Evolutionary conservation across 1,139 yeast species (phyloP), one percentile per base, ranked within the genome.

Genomic region (Blastobotrys ciferrii): DNA sequence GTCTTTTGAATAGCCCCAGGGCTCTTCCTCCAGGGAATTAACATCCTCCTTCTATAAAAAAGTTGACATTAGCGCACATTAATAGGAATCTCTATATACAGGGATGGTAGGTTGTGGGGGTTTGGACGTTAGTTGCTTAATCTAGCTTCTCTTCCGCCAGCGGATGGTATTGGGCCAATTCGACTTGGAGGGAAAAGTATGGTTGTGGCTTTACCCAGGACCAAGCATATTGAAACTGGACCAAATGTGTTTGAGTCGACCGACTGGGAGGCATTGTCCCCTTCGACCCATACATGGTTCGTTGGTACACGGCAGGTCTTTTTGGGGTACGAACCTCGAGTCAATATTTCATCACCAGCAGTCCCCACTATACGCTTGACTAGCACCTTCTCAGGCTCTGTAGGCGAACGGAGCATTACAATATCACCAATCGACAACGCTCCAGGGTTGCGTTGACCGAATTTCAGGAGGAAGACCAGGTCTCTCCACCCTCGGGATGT

Each of bases 241-340:
- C 97, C 97, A 68, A 86, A 89, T 7, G 75, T 76, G 63, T 88
- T 88, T 43, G 92, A 82, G 66, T 89, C 97, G 2, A 88, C 70
- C 1, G 95, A 84, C 60, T 87, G 96, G 47, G 83, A 67, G n/a
- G 49, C 32, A 63, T 88, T 89, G 64, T 91, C 98, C 2, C 98
- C 98, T 65, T 91, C 97, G 0, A 89, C 89, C 97, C 97, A 91
- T 11, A 87, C 60, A 63, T 91, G 98, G 59, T 82, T 84, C 49
- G 87, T 68, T 2, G 96, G 96, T 2, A 91, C 70, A 20, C 69
- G 68, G 6, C 84, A 81, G 39, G 72, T 70, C 1, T 74, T 69
- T 59, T 81, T 77, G 1, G 95, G 92, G 62, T 85, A 87, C 15
- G 81, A 81, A 4, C 58, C 57, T 49, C 83, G 72, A 1, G 95